Percentiles rank a stretch among this genome's conserved stretches.
phyloP scores from a whole-genome alignment of 1,284 basidiomycete genomes.

The Vanrija pseudolonga region DNA sequence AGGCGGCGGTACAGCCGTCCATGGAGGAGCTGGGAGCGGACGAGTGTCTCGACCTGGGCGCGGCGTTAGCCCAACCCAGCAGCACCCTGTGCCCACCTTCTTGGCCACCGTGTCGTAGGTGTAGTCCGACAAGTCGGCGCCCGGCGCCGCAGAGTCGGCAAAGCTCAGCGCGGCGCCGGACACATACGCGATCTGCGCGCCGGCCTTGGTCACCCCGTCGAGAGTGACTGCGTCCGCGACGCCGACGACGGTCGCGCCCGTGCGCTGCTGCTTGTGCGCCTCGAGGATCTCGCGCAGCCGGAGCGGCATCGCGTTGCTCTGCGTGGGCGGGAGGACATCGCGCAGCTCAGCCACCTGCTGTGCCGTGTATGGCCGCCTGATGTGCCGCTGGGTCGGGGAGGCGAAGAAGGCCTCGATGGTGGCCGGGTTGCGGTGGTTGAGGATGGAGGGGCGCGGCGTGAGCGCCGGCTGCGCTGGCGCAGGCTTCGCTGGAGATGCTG shows the following conservation, averaged over 20 bases:
- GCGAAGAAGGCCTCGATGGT: conserved; percentile 16
- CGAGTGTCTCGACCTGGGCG: conserved; percentile 1
- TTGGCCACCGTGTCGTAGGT: conserved; percentile 18
- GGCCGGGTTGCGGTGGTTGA: no score
- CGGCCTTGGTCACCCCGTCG: conserved; percentile 13
- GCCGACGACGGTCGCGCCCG: conserved; percentile 3
- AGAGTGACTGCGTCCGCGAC: conserved; percentile 7
- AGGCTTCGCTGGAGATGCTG: no score
- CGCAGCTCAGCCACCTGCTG: conserved; percentile 17
- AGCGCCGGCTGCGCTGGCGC: no score
- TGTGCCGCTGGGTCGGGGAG: conserved; percentile 11
- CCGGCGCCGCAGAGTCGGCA: no score
- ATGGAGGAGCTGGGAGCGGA: conserved; percentile 15
- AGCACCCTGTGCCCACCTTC: conserved; percentile 1
- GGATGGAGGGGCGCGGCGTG: no score
- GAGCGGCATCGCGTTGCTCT: conserved; percentile 11
- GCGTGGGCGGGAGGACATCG: conserved; percentile 17
- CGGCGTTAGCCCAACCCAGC: no score
- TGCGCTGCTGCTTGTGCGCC: conserved; percentile 1
- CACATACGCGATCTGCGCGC: conserved; percentile 8
- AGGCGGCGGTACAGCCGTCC: conserved; percentile 4
- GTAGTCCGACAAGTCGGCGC: conserved; percentile 5
- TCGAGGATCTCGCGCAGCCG: conserved; percentile 11
- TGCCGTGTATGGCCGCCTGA: conserved; percentile 19
- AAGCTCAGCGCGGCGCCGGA: conserved; percentile 4